Evolutionary conservation across 192 early-diverging fungal genomes (phyloP), one percentile per base, ranked within the genome.

Genomic region (Coemansia sp.): DNA sequence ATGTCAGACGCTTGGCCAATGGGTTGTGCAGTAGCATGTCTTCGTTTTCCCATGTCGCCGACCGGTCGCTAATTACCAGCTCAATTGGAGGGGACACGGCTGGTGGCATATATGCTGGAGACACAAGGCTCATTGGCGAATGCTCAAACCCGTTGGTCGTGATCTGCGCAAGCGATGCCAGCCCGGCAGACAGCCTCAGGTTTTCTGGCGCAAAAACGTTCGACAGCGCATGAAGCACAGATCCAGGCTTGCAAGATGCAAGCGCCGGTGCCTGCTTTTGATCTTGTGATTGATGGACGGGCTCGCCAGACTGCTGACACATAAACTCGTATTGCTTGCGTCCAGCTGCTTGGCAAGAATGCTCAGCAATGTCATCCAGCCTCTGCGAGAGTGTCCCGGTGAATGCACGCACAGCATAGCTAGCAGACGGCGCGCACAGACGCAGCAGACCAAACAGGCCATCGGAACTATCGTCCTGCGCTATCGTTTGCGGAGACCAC

Each of bases 61-160:
- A 81, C 18, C 77, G 75, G 58, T 90, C 89, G 40, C 84, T 78
- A 54, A 90, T 87, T 5, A 90, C 61, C 28, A 87, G 58, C 17
- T 88, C 84, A 17, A 85, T 81, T 1, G 90, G 87, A 10, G 89
- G 87, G 11, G 91, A 84, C 18, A 86, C 72, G 0, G 77, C 91
- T 49, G 83, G 65, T 34, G 80, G 81, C 67, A 82, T 72, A 61
- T 80, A 87, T n/a, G 83, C 82, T 22, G 82, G 82, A 33, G 70
- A n/a, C 22, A 82, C 57, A 18, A 67, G 18, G 28, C 74, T 69
- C 69, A 76, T 69, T 20, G 56, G 68, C 51, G 79, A 76, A 49
- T 66, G 62, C 45, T 57, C 65, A 71, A 76, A 76, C 65, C 64
- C 67, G 28, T 29, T 58, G 7, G 64, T 38, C 17, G 74, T 73